A percentile compares a stretch with the other conserved stretches of the same genome.
phyloP scores from a whole-genome alignment of 2,329 filamentous ascomycete genomes.

The Aureobasidium leucospermi region DNA sequence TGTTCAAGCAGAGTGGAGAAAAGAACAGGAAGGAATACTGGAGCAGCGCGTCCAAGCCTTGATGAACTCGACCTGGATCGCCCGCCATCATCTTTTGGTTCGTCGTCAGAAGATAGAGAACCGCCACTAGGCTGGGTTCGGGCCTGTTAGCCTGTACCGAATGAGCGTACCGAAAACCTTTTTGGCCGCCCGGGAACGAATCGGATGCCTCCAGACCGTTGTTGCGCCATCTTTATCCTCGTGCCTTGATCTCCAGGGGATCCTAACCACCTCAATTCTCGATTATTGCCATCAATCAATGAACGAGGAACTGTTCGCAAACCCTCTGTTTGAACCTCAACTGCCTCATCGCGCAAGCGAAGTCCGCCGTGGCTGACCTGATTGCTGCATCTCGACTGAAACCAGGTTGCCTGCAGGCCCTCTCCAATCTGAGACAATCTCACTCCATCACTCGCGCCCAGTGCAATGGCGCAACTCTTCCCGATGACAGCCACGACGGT shows the following conservation, averaged over 20 bases:
- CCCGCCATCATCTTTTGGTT: conserved; percentile 9
- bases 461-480: conserved; percentile 2
- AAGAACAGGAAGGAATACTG: conserved; percentile 6
- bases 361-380: not conserved
- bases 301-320: not conserved
- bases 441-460: conserved; percentile 5
- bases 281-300: not conserved
- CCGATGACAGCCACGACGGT: conserved; percentile 11
- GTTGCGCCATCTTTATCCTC: conserved; percentile 8
- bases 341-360: not conserved
- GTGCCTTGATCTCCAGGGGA: conserved; percentile 1
- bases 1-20: conserved; percentile 10
- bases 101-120: conserved; percentile 12
- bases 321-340: not conserved
- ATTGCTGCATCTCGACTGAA: conserved; percentile 5
- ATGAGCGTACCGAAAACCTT: conserved; percentile 13
- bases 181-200: conserved; percentile 13
- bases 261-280: not conserved
- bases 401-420: conserved; percentile 9
- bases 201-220: conserved; percentile 8
- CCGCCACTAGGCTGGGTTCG: conserved; percentile 14
- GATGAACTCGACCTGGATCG: conserved; percentile 13
- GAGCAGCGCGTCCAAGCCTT: conserved; percentile 10
- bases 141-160: conserved; percentile 13
- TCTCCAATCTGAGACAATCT: conserved; percentile 11